Evolutionary conservation across 2,329 filamentous ascomycete genomes (phyloP), one percentile per base, ranked within the genome.

Genomic region (Escovopsis sp.): DNA sequence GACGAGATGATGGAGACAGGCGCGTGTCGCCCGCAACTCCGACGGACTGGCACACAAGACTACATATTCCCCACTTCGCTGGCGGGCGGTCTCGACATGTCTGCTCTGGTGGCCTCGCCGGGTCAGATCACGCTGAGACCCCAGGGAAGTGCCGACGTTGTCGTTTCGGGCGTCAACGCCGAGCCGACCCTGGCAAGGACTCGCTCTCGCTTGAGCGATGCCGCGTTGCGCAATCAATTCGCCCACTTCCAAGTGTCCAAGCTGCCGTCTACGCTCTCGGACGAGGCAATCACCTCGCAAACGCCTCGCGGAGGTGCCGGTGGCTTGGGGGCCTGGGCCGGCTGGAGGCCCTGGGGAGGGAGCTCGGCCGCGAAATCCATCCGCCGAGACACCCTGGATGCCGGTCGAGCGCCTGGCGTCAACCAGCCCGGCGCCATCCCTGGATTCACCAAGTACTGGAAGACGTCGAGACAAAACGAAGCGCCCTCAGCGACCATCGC

Each of bases 41-140:
- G 73, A 28, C 76, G 79, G 23, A 68, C 75, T 3, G 52, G 75
- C 2, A 94, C 87, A 2, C 85, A 93, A 46, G 87, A 94, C 52
- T 93, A 84, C 14, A 77, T 94, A 41, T n/a, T n/a, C n/a, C 11
- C 21, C 3, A 71, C 94, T 45, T 94, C 87, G 0, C 70, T 94
- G 2, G 74, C 78, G 0, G 86, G 85, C 4, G 86, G 86, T 2
- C 78, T 94, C 53, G 88, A 94, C 51, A 92, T 94, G 34, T 86
- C 93, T 53, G 86, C 81, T 0, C 65, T 92, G 4, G 77, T 79
- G 47, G 68, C 70, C 2, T 72, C 81, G 4, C 83, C 84, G 0
- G 83, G 80, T 25, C 83, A 92, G 48, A 68, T 90, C 39, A 72
- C 77, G 16, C 49, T 73, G 41, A 52, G 67, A 34, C 62, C 64